Base-by-base conservation (phyloP, 805 yeast genomes). In the Sporopachydermia lactativora region DNA sequence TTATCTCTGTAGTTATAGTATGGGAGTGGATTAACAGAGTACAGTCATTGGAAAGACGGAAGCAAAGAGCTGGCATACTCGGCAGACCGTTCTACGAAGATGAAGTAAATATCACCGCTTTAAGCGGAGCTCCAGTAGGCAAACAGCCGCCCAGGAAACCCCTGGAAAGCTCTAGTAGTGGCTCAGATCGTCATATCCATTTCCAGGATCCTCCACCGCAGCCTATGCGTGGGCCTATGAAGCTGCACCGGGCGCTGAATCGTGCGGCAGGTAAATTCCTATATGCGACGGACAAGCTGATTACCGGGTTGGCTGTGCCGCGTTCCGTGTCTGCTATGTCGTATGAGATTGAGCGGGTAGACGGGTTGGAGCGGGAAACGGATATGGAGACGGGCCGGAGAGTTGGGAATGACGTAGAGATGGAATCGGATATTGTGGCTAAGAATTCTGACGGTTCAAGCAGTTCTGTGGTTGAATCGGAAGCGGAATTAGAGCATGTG, bases 11-110 rank as follows among this genome's bases (percentile, higher is more conserved):
- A 19, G 80, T 80, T 4, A 67, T 79, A 6, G 82, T 82, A 1
- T 81, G 94, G 92, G 94, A 82, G 56, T 84, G 94, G 89, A 69
- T 81, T 45, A 81, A 80, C 51, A 65, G 81, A 46, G 66, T 78
- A 42, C 69, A 70, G 39, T 62, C 69, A 8, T 55, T 78, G 35
- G 76, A 75, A 58, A 71, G 73, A 46, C 61, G 61, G 13, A 68
- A 70, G 41, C 88, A 81, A 49, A 73, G 75, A 36, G 77, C 75
- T 44, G 83, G 89, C 4, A 71, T 82, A 3, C 54, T 84, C 34
- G 95, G 95, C 1, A 62, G 94, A 44, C 75, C 76, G 14, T 71
- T 81, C 36, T 79, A 73, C 52, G 89, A 79, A 46, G 88, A 80
- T 42, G 85, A 77, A 41, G 57, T 59, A 40, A 48, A 47, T 19